Percentiles rank a stretch among this genome's conserved stretches.
phyloP scores from a whole-genome alignment of 2,329 filamentous ascomycete species.

The Simplicillium sp. region DNA sequence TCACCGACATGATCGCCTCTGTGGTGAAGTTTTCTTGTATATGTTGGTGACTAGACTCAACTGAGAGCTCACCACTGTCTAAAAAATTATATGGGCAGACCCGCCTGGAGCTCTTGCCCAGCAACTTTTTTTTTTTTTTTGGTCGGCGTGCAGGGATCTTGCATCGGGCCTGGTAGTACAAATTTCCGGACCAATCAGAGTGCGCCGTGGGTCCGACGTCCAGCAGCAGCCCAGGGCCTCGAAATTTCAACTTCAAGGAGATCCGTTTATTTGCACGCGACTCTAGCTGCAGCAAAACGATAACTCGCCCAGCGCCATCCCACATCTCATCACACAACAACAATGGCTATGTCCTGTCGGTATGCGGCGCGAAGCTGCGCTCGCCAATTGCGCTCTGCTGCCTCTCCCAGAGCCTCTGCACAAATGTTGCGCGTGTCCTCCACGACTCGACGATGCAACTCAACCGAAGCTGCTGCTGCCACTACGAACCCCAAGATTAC shows the following conservation, averaged over 20 bases:
- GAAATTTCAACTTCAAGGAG: slow-evolving; percentile 33
- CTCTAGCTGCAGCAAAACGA: slow-evolving; percentile 15
- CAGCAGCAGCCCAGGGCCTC: slow-evolving; percentile 18
- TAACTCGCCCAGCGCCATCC: slow-evolving; percentile 14
- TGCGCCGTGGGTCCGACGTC: slow-evolving; percentile 2
- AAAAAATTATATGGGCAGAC: background rate
- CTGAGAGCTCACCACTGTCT: slow-evolving; percentile 5
- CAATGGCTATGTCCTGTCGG: slow-evolving; percentile 55
- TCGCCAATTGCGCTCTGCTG: slow-evolving; percentile 46
- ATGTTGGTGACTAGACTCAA: slow-evolving; percentile 6
- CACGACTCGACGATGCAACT: slow-evolving; percentile 71
- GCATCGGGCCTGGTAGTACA: slow-evolving; percentile 20
- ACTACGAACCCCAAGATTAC: slow-evolving; percentile 80
- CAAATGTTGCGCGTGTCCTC: slow-evolving; percentile 34
- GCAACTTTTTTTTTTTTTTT: slow-evolving; percentile 15
- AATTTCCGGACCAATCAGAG: slow-evolving; percentile 28
- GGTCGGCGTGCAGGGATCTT: slow-evolving; percentile 10
- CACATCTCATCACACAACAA: slow-evolving; percentile 12
- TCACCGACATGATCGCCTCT: slow-evolving; percentile 40
- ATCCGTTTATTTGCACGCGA: slow-evolving; percentile 15
- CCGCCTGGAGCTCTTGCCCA: slow-evolving; percentile 1
- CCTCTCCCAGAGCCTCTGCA: slow-evolving; percentile 37
- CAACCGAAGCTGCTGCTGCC: slow-evolving; percentile 58
- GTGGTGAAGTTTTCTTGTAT: slow-evolving; percentile 8
- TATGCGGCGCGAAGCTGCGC: slow-evolving; percentile 56